Percentiles rank a stretch among this genome's conserved stretches.
Evolutionary conservation across 75 land plant species (phyloP).

Genomic region (Picea sitchensis): DNA sequence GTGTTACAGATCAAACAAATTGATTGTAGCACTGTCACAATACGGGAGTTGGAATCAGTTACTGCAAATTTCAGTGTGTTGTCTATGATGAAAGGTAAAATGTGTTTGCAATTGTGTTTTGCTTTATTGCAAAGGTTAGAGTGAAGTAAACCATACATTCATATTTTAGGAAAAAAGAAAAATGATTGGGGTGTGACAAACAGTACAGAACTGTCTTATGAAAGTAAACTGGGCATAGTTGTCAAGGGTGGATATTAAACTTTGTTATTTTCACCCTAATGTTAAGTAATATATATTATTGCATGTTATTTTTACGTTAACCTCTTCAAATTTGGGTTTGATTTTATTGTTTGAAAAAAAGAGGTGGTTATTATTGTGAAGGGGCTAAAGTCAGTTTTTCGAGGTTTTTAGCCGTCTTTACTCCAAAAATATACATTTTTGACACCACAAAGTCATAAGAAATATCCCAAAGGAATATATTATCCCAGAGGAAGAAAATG

Average conservation of each 20-base stretch:
- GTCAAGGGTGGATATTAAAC: neutral
- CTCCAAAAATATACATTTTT: too few relatives aligned
- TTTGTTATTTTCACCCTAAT: too few relatives aligned
- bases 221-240: neutral
- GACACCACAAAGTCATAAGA: too few relatives aligned
- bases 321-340: too few relatives aligned
- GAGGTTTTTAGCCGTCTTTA: too few relatives aligned
- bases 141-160: neutral
- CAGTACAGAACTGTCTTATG: neutral
- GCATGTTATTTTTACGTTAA: too few relatives aligned
- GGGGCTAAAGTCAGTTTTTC: too few relatives aligned
- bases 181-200: neutral
- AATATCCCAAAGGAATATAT: too few relatives aligned
- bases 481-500: too few relatives aligned
- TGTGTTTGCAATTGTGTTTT: neutral
- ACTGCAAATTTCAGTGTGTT: slow-evolving; percentile 59
- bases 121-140: neutral
- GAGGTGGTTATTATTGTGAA: too few relatives aligned
- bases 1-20: slow-evolving; percentile 72
- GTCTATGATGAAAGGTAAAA: slow-evolving; percentile 84
- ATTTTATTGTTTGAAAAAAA: too few relatives aligned
- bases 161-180: neutral
- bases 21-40: slow-evolving; percentile 75
- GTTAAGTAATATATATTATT: too few relatives aligned
- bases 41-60: slow-evolving; percentile 75